A percentile compares a stretch with the other conserved stretches of the same genome.
Conservation (phyloP, 805 yeast species). For the Metschnikowia noctiluminum region DNA sequence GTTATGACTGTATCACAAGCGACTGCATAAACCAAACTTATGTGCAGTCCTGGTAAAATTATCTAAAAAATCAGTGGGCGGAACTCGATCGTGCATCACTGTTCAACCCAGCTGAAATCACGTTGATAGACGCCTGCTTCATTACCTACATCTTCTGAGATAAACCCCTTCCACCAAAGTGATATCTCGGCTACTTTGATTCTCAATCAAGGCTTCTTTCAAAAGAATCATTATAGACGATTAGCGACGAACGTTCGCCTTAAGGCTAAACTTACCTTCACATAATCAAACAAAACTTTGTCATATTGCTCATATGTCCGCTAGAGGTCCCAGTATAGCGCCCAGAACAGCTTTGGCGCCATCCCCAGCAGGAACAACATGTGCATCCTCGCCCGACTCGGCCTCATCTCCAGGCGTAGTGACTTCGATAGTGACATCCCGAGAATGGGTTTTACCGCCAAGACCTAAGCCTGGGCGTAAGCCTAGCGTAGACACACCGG, state of each 20-base stretch:
- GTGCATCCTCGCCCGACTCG: conserved; percentile 17
- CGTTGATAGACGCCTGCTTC: neutral
- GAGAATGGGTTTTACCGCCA: conserved; percentile 60
- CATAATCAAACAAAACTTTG: too few relatives aligned
- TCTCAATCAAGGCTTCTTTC: too few relatives aligned
- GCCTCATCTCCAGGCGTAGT: conserved; percentile 15
- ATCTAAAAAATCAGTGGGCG: conserved; percentile 20
- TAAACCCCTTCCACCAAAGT: neutral
- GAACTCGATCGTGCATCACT: neutral
- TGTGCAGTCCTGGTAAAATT: conserved; percentile 12
- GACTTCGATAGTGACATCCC: conserved; percentile 54
- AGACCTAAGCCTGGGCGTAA: conserved; percentile 60
- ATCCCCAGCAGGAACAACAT: conserved; percentile 15
- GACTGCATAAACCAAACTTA: neutral
- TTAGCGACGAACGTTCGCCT: too few relatives aligned
- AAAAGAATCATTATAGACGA: too few relatives aligned
- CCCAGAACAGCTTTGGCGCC: conserved; percentile 18
- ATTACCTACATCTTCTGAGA: neutral
- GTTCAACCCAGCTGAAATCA: neutral
- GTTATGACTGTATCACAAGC: too few relatives aligned
- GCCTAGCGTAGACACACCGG: conserved; percentile 74
- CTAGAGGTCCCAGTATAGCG: conserved; percentile 18
- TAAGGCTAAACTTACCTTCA: too few relatives aligned
- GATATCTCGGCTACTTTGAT: too few relatives aligned
- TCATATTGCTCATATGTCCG: conserved; percentile 6